phyloP scores from a whole-genome alignment of 331 rosid genomes.

The Phaseolus coccineus region DNA sequence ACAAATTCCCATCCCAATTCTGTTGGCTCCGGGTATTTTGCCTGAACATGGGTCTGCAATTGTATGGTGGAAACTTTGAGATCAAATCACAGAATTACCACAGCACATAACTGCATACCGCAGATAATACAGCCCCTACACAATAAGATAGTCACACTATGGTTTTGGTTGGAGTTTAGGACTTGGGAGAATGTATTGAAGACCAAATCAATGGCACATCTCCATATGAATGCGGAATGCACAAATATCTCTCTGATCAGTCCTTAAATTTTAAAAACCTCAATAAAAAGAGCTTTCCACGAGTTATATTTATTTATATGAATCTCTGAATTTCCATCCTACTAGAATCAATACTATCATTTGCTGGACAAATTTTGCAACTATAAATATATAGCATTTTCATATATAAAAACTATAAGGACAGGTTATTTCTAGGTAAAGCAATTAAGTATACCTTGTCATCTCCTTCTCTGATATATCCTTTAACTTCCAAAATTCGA shows the following conservation, averaged over 20 bases:
- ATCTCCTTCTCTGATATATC: slow-evolving; percentile 77
- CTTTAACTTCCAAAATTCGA: slow-evolving; percentile 80
- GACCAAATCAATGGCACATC: background rate
- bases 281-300: background rate
- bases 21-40: slow-evolving; percentile 74
- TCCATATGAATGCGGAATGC: slow-evolving; percentile 24
- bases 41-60: slow-evolving; percentile 76
- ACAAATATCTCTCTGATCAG: background rate
- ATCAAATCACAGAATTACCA: slow-evolving; percentile 15
- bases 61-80: slow-evolving; percentile 26
- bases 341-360: background rate
- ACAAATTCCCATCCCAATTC: slow-evolving; percentile 70
- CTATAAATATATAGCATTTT: background rate
- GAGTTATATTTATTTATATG: background rate
- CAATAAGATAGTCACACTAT: background rate
- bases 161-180: background rate
- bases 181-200: background rate
- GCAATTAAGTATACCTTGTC: slow-evolving; percentile 58
- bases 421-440: slow-evolving; percentile 5
- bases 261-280: slow-evolving; percentile 16
- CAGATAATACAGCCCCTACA: slow-evolving; percentile 20
- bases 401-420: background rate
- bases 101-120: background rate
- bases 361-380: background rate
- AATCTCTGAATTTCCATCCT: background rate